Evolutionary conservation across 305 asterid species (phyloP).

Genomic region (Fraxinus floribunda): DNA sequence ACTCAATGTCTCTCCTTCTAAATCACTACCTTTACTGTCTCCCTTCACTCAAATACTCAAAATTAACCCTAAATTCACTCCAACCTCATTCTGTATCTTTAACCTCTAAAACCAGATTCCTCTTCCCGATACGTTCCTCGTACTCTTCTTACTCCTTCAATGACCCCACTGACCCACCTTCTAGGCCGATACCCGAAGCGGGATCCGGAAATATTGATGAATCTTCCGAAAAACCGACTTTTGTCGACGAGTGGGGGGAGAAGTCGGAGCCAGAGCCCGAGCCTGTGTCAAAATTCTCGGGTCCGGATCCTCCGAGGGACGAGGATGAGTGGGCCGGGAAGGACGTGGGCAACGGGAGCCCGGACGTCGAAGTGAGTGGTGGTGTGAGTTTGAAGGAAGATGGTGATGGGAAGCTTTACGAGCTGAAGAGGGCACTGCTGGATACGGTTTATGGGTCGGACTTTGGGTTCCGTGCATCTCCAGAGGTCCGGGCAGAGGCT

Average conservation of each 20-base stretch:
- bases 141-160: slow-evolving; percentile 21
- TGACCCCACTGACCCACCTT: slow-evolving; percentile 34
- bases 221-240: slow-evolving; percentile 31
- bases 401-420: slow-evolving; percentile 43
- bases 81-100: slow-evolving; percentile 30
- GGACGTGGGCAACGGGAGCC: slow-evolving; percentile 45
- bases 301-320: slow-evolving; percentile 57
- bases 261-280: slow-evolving; percentile 61
- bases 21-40: slow-evolving; percentile 33
- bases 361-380: slow-evolving; percentile 34
- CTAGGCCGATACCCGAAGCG: slow-evolving; percentile 19
- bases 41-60: slow-evolving; percentile 13
- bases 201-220: neutral
- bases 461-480: slow-evolving; percentile 68
- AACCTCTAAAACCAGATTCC: slow-evolving; percentile 26
- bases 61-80: slow-evolving; percentile 23
- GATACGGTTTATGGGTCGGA: slow-evolving; percentile 85
- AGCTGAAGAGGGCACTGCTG: slow-evolving; percentile 67
- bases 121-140: slow-evolving; percentile 34
- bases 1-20: slow-evolving; percentile 43
- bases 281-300: slow-evolving; percentile 45
- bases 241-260: slow-evolving; percentile 84
- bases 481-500: slow-evolving; percentile 80
- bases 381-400: slow-evolving; percentile 25
- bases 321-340: slow-evolving; percentile 74